Base-by-base conservation (phyloP, 2,329 filamentous ascomycete species). In the Fusarium tuaranense region DNA sequence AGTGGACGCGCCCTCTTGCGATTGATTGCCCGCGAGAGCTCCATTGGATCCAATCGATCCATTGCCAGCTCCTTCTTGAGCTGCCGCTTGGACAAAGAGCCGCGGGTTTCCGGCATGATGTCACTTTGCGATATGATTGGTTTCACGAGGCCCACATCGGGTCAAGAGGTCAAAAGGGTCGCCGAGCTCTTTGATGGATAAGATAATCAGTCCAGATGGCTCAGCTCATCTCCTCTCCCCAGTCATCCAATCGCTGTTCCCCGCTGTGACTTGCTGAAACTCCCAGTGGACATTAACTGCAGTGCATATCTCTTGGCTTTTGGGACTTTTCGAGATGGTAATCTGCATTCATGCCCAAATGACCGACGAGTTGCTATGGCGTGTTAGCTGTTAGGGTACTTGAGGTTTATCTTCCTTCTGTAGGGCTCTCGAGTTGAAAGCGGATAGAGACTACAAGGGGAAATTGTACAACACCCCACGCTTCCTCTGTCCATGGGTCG, bases 71-170 rank as follows among this genome's bases (percentile, higher is more conserved):
- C 25, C 2, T 51, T 18, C 25, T 30, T 51, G 46, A 71, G 20
- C 36, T 62, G 64, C 55, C 48, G 46, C 48, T 39, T 36, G 27
- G 36, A 7, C n/a, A 51, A 48, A 76, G 72, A 74, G 77, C 77
- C 75, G 77, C 70, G 61, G 46, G 62, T 79, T 79, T 69, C 72
- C 74, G 77, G 65, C 73, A 73, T 79, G 70, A 76, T 74, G 69
- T 72, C 74, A 78, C 57, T 12, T 9, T 13, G 60, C 0, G 6
- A 0, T 63, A 8, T 78, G 48, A 78, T 78, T 78, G 77, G 77
- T 16, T 67, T 16, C 10, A 13, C 27, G 7, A 2, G 18, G 34
- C 36, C 62, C 64, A 61, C 36, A 25, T 8, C 27, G 5, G 30
- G 27, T 53, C 27, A 2, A 53, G 48, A 53, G 48, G 65, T 20